Conservation (phyloP, 1,284 basidiomycete genomes). For the Fomitopsis schrenkii region DNA sequence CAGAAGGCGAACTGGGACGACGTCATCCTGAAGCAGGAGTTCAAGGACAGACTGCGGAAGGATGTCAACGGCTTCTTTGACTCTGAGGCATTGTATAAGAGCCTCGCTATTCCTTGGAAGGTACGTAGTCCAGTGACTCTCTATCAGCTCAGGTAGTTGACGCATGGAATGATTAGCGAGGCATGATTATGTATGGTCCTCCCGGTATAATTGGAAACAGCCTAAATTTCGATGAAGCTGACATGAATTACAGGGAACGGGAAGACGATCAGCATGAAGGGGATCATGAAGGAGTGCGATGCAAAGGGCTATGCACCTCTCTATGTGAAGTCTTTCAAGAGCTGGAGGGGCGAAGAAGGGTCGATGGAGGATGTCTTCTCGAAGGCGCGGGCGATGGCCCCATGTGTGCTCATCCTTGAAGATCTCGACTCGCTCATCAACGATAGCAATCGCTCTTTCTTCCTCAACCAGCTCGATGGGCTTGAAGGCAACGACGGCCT, state of each 20-base stretch:
- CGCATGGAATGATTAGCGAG: constrained; percentile 43
- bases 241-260: constrained; percentile 57
- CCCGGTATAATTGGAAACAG: constrained; percentile 41
- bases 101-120: constrained; percentile 80
- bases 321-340: constrained; percentile 74
- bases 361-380: constrained; percentile 61
- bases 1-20: constrained; percentile 74
- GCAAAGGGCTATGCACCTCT: constrained; percentile 59
- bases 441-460: constrained; percentile 74
- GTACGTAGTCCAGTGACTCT: constrained; percentile 26
- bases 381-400: constrained; percentile 63
- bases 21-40: constrained; percentile 69
- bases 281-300: constrained; percentile 65
- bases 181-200: constrained; percentile 69
- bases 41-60: constrained; percentile 63
- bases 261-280: constrained; percentile 80
- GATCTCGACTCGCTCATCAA: constrained; percentile 81
- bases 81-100: constrained; percentile 66
- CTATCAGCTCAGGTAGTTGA: neutral
- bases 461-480: constrained; percentile 81
- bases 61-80: constrained; percentile 78
- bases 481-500: constrained; percentile 74
- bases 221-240: neutral
- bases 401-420: constrained; percentile 76
- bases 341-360: constrained; percentile 61